Base-by-base conservation (phyloP, 306 rosid species). In the Quercus aquifolioides region DNA sequence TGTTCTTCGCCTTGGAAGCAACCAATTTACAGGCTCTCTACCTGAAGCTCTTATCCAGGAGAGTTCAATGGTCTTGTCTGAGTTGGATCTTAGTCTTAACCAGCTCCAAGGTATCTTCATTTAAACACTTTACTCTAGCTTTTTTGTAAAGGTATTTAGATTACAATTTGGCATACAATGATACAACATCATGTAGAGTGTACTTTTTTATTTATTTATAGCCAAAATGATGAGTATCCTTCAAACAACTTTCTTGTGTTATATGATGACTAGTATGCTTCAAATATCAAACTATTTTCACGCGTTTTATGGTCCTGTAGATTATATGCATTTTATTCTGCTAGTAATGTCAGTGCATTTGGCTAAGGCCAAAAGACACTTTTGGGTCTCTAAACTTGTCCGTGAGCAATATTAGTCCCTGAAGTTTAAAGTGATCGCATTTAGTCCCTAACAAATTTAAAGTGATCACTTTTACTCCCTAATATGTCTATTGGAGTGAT, bases 11-110 rank as follows among this genome's bases (percentile, higher is more conserved):
- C 96, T 92, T 52, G 84, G 84, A 75, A 79, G 82, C 86, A 92
- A 92, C 86, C 90, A 79, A 74, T 79, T 91, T 73, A 79, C 90
- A 2, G 92, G 96, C 71, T 82, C 89, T 20, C 78, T 92, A 15
- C 97, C 94, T 7, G 89, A 81, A 86, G 86, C 90, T 74, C 71
- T 92, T 68, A 72, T 91, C 85, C 88, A 80, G 71, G 97, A 91
- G 75, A 92, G 90, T 83, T 92, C 97, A 35, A 84, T 81, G 90
- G 76, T 91, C 76, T 85, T 92, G 87, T 86, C 94, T 3, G 97
- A 90, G 81, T 82, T 92, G 74, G 96, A 92, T 87, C 90, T 91
- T 60, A 91, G 96, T 88, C 87, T 81, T 79, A 92, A 91, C 84
- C 75, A 85, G 75, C 91, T 92, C 73, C 86, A 89, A 91, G 96